Percentiles rank a stretch among this genome's conserved stretches.
phyloP scores from a whole-genome alignment of 805 yeast genomes.

The Candida odintsovae region DNA sequence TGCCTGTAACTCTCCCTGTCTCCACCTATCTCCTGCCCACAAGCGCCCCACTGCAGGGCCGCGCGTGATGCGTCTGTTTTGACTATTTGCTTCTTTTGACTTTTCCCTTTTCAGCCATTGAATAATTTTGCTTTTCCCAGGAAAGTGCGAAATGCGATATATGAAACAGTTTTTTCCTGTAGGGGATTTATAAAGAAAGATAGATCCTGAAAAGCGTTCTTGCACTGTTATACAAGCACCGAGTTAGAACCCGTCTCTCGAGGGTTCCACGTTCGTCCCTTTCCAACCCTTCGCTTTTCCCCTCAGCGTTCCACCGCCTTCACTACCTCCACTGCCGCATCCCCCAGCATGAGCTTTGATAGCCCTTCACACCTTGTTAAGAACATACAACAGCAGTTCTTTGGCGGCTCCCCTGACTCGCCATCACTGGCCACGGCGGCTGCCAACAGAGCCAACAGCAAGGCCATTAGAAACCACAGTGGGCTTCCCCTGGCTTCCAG shows the following conservation, averaged over 20 bases:
- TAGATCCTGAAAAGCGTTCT: not conserved
- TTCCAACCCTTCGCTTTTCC: not conserved
- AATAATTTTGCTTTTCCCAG: not conserved
- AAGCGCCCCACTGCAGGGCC: not conserved
- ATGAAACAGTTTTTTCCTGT: not conserved
- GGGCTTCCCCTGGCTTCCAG: conserved; percentile 11
- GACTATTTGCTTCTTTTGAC: not conserved
- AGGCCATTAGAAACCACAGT: conserved; percentile 9
- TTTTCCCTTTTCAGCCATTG: not conserved
- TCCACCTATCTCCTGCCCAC: not conserved
- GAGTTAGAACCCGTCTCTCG: not conserved
- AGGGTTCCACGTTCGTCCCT: not conserved
- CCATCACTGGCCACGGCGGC: conserved; percentile 18
- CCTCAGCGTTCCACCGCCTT: not conserved
- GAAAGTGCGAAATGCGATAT: not conserved
- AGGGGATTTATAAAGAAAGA: not conserved
- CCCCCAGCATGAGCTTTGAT: conserved; percentile 17
- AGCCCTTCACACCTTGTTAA: conserved; percentile 18
- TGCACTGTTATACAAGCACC: not conserved
- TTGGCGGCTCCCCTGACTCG: conserved; percentile 21
- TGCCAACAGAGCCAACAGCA: conserved; percentile 2
- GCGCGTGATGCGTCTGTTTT: not conserved
- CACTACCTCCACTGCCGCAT: too few species aligned
- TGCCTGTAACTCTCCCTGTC: not conserved
- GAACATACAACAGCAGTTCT: conserved; percentile 17